Conservation (phyloP, 2,329 filamentous ascomycete genomes). For the Neocucurbitaria cava region DNA sequence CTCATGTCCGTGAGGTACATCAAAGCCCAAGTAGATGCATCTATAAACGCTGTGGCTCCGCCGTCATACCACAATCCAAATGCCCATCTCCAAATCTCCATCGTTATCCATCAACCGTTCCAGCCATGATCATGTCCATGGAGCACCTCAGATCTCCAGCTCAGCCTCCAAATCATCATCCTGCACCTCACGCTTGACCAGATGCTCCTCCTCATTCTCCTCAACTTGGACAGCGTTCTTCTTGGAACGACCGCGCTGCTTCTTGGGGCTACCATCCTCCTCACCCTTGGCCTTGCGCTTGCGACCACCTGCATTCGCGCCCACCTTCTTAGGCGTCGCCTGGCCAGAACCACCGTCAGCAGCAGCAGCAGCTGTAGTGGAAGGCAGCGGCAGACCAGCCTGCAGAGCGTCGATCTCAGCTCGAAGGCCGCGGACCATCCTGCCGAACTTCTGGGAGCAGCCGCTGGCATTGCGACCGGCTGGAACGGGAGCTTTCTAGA, state of each 20-base stretch:
- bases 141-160: background rate
- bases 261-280: conserved; percentile 8
- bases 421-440: conserved; percentile 17
- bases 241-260: conserved; percentile 9
- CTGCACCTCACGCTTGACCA: conserved; percentile 6
- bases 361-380: background rate
- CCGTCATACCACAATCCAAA: background rate
- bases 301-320: conserved; percentile 8
- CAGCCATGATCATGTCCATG: background rate
- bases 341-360: no score
- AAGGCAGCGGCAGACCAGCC: conserved; percentile 7
- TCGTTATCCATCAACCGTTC: background rate
- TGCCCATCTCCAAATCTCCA: no score
- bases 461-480: conserved; percentile 27
- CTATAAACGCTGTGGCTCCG: background rate
- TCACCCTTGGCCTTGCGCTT: conserved; percentile 30
- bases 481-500: conserved; percentile 25
- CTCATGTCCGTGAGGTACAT: background rate
- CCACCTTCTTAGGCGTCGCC: conserved; percentile 13
- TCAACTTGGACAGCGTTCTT: background rate
- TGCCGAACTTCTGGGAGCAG: conserved; percentile 27
- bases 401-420: conserved; percentile 22
- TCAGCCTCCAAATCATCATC: conserved; percentile 1
- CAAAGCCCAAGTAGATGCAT: background rate
- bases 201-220: background rate